A percentile compares a stretch with the other conserved stretches of the same genome.
phyloP scores from a whole-genome alignment of 148 eudicot genomes.

The Limonium bicolor region DNA sequence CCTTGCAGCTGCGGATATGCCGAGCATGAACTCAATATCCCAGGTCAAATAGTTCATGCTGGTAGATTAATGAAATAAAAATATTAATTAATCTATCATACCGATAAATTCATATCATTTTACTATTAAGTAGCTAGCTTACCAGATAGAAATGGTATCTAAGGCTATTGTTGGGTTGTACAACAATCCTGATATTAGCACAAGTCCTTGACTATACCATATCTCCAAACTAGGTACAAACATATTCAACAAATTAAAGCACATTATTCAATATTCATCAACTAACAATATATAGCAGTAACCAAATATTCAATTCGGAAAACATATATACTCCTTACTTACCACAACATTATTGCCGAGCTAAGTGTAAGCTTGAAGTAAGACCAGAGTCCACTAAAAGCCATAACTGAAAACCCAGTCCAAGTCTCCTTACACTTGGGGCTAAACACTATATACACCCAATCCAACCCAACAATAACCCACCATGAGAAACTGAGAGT shows the following conservation, averaged over 20 bases:
- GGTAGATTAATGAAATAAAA: no score
- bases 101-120: not conserved
- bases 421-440: conserved; percentile 19
- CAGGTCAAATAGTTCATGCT: conserved; percentile 21
- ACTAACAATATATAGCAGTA: not conserved
- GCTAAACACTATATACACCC: conserved; percentile 12
- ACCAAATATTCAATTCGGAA: no score
- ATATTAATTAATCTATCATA: no score
- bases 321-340: not conserved
- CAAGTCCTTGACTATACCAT: conserved; percentile 18
- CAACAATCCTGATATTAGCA: conserved; percentile 20
- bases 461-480: conserved; percentile 14
- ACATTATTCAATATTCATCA: not conserved
- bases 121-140: not conserved
- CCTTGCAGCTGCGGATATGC: conserved; percentile 9
- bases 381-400: conserved; percentile 16
- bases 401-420: conserved; percentile 16
- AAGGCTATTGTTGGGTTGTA: conserved; percentile 15
- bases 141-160: conserved; percentile 25
- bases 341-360: conserved; percentile 24
- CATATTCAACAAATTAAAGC: not conserved
- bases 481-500: conserved; percentile 26
- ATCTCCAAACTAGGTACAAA: conserved; percentile 17
- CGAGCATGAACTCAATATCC: conserved; percentile 9
- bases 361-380: conserved; percentile 20